A percentile compares a stretch with the other conserved stretches of the same genome.
Evolutionary conservation across 306 rosid species (phyloP).

Genomic region (Cicer judaicum): DNA sequence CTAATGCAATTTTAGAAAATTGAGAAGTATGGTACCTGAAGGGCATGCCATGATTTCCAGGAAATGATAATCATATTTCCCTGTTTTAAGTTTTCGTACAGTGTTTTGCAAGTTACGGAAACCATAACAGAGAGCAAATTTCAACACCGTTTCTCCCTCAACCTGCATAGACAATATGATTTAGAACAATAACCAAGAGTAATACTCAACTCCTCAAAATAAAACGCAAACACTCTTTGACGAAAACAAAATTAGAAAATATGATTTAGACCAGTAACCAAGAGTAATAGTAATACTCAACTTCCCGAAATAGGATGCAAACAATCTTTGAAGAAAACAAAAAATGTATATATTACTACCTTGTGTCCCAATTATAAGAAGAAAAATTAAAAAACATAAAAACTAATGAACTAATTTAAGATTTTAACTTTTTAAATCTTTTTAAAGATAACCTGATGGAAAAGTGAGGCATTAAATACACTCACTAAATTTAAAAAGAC

Average conservation of each 20-base stretch:
- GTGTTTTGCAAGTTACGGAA: conserved; percentile 88
- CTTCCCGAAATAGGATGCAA: too few species aligned
- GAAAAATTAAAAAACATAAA: too few species aligned
- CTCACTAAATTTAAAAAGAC: too few species aligned
- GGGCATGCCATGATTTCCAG: conserved; percentile 99
- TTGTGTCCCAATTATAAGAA: too few species aligned
- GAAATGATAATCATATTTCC: conserved; percentile 85
- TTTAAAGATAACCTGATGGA: too few species aligned
- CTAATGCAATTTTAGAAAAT: conserved; percentile 18
- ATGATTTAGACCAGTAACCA: too few species aligned
- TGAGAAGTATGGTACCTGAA: conserved; percentile 60
- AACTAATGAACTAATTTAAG: too few species aligned
- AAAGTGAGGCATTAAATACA: too few species aligned
- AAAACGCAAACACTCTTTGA: conserved; percentile 1
- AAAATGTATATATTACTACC: too few species aligned
- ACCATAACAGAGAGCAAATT: conserved; percentile 87
- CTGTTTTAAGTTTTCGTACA: conserved; percentile 76
- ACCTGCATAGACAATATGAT: conserved; percentile 57
- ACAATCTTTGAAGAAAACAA: too few species aligned
- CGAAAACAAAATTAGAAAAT: not conserved
- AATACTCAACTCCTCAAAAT: not conserved
- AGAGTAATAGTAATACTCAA: too few species aligned
- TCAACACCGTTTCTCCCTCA: conserved; percentile 77
- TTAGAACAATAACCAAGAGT: not conserved
- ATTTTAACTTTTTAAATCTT: too few species aligned